Evolutionary conservation across 2,329 filamentous ascomycete species (phyloP), one percentile per base, ranked within the genome.

Genomic region (Aspergillus cejpii): DNA sequence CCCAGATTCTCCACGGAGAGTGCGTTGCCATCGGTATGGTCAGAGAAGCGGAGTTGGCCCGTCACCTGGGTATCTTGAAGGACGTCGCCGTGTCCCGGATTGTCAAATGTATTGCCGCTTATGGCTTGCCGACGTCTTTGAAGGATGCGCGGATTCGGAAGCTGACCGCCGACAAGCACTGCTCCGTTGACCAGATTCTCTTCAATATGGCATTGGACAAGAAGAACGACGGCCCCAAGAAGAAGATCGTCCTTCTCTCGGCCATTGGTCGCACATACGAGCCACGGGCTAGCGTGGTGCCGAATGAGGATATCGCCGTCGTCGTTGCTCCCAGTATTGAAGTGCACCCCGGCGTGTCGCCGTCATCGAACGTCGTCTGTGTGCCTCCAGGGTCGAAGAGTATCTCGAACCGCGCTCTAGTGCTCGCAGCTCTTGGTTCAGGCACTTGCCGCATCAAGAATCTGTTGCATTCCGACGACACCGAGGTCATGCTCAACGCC

Each of bases 11-110:
- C 5, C 92, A 98, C 61, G 92, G 92, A 49, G 92, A 98, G 65
- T 89, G 87, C 51, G 91, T 98, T 8, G 88, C 92, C 17, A 94
- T 98, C 56, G 92, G 92, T 20, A 98, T 98, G 92, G 87, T 97
- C 48, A 95, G 94, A 65, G 92, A 98, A 68, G 92, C 91, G 8
- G 92, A 97, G 66, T 74, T 98, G 44, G 87, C 92, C 19, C 84
- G 92, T 45, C 87, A 90, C 65, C 76, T 98, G 1, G 92, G 92
- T 31, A 77, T 94, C 14, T 73, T 98, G 23, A 83, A 84, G 40
- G 87, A 87, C 5, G 86, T 85, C 44, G 92, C 91, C 24, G 90
- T 98, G 10, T 87, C 92, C 7, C 83, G 92, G 45, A 74, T 98
- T 40, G 80, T 84, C 44, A 97, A 97, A 68, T 97, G 90, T 69